Evolutionary conservation across 192 early-diverging fungal species (phyloP), one percentile per base, ranked within the genome.

Genomic region (Umbelopsis isabellina): DNA sequence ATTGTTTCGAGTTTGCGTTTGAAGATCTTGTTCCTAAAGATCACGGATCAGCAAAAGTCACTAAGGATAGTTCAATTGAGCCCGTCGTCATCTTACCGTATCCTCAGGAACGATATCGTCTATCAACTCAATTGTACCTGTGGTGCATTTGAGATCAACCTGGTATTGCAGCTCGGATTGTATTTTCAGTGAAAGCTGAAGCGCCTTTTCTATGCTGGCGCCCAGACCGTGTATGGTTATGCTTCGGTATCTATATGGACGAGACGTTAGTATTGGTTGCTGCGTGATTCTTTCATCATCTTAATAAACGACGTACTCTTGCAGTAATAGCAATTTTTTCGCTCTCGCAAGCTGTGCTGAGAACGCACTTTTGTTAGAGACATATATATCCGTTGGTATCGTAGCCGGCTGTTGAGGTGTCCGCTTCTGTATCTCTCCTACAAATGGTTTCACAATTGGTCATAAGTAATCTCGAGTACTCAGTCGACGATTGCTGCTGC

Each of bases 161-260:
- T 90, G 85, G 55, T 83, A 77, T n/a, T 81, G 79, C 37, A 88
- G 77, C 12, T 84, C 77, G n/a, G 76, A 78, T 61, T 89, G 86
- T 49, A 91, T 70, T 3, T 82, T 79, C 69, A 90, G 76, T 15
- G 93, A 89, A 21, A 94, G 82, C 44, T 81, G 75, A 46, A 93
- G 85, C 0, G 92, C 89, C 22, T 83, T 83, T 21, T 83, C 83
- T 16, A 94, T 89, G 18, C 91, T 88, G 18, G 91, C 89, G 30
- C 94, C 92, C 47, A 95, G 84, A 21, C 90, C 94, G 68, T 94
- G 94, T 23, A 95, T 83, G 7, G 86, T 87, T 7, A 95, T 85
- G 20, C 73, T 78, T 1, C 87, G 82, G 22, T 82, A 76, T n/a
- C 86, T 88, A 65, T 65, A 67, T 65, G 20, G 15, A 12, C 3